A percentile compares a stretch with the other conserved stretches of the same genome.
Conservation (phyloP, 257 asterid species). For the Ocimum tenuiflorum region DNA sequence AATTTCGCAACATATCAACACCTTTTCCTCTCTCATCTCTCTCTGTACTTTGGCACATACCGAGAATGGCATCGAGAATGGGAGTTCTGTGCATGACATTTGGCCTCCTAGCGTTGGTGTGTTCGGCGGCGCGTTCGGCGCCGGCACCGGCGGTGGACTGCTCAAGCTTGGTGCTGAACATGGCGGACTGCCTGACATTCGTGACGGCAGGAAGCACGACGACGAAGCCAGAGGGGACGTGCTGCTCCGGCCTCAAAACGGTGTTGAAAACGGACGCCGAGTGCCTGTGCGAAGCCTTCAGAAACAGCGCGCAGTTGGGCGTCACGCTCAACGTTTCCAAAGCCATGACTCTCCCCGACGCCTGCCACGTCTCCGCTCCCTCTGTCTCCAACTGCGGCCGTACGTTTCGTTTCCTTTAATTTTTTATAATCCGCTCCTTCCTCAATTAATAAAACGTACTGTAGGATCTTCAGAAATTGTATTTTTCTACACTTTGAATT, state of each 20-base stretch:
- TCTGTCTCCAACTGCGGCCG: slow-evolving; percentile 60
- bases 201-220: slow-evolving; percentile 56
- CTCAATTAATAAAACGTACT: too few relatives aligned
- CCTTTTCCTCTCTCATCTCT: background rate
- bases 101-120: background rate
- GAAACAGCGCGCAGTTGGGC: slow-evolving; percentile 69
- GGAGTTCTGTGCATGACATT: background rate
- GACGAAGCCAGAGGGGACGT: slow-evolving; percentile 46
- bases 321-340: slow-evolving; percentile 56
- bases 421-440: too few relatives aligned
- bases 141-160: slow-evolving; percentile 80
- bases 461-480: too few relatives aligned
- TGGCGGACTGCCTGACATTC: slow-evolving; percentile 66
- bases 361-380: slow-evolving; percentile 80
- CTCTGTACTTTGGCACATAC: background rate
- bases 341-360: slow-evolving; percentile 63
- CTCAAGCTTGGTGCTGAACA: slow-evolving; percentile 39
- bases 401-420: slow-evolving; percentile 12
- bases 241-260: slow-evolving; percentile 67
- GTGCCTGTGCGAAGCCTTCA: slow-evolving; percentile 67
- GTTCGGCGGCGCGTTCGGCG: slow-evolving; percentile 39
- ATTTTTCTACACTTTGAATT: background rate
- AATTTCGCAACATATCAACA: background rate
- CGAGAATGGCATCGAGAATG: slow-evolving; percentile 11
- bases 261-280: slow-evolving; percentile 56